Evolutionary conservation across 352 stramenopile genomes (phyloP).

Genomic region (Phytophthora syringae): DNA sequence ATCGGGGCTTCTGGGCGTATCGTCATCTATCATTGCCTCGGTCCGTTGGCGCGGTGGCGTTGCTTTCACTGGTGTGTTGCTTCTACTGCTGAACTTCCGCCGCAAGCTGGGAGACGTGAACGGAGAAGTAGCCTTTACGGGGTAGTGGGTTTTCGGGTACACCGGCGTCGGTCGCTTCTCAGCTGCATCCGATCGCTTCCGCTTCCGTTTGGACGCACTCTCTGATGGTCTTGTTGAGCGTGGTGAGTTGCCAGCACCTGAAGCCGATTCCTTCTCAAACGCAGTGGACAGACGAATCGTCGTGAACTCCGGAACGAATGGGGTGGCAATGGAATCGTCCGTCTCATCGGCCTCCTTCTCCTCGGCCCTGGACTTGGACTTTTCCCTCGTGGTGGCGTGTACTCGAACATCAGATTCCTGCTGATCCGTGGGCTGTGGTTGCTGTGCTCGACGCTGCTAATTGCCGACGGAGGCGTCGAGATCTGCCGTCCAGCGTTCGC

Average conservation of each 20-base stretch:
- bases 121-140: slow-evolving; percentile 31
- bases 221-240: slow-evolving; percentile 24
- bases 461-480: slow-evolving; percentile 64
- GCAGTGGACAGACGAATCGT: slow-evolving; percentile 47
- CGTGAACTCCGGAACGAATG: slow-evolving; percentile 64
- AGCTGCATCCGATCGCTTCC: slow-evolving; percentile 41
- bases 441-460: slow-evolving; percentile 74
- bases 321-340: slow-evolving; percentile 45
- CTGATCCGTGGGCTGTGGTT: slow-evolving; percentile 71
- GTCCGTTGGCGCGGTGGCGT: slow-evolving; percentile 37
- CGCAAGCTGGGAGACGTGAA: slow-evolving; percentile 58
- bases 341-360: slow-evolving; percentile 32
- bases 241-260: slow-evolving; percentile 1
- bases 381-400: slow-evolving; percentile 58
- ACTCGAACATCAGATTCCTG: slow-evolving; percentile 85
- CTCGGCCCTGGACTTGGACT: slow-evolving; percentile 27
- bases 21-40: slow-evolving; percentile 49
- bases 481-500: slow-evolving; percentile 34
- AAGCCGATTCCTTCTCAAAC: slow-evolving; percentile 19
- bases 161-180: slow-evolving; percentile 34
- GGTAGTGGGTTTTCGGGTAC: slow-evolving; percentile 63
- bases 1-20: slow-evolving; percentile 64
- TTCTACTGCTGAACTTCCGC: slow-evolving; percentile 70
- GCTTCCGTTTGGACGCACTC: slow-evolving; percentile 48
- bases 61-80: slow-evolving; percentile 28